Conservation (phyloP, 306 rosid genomes). For the Psophocarpus tetragonolobus region DNA sequence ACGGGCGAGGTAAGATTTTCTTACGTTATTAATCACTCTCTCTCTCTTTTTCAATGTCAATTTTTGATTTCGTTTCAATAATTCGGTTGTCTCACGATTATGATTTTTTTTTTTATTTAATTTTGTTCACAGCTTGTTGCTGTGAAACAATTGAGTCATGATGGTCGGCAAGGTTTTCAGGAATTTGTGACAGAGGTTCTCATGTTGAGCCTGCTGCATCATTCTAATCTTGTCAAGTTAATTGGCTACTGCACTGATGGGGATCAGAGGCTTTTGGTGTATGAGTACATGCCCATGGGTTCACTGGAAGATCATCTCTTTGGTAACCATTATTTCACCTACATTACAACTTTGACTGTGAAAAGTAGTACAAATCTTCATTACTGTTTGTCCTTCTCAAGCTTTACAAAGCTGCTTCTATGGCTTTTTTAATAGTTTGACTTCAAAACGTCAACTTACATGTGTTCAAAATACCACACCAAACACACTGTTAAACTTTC, state of each 20-base stretch:
- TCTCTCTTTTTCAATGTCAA: not conserved
- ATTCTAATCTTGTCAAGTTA: conserved; percentile 84
- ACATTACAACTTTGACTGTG: not conserved
- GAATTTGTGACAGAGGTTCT: conserved; percentile 95
- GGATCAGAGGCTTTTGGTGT: conserved; percentile 88
- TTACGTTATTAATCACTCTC: not conserved
- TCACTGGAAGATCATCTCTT: conserved; percentile 83
- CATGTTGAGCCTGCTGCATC: conserved; percentile 89
- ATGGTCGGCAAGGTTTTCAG: conserved; percentile 88
- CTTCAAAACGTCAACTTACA: not conserved
- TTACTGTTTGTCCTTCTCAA: not conserved
- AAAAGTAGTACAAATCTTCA: not conserved
- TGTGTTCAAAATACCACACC: not conserved
- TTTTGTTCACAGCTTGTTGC: conserved; percentile 72
- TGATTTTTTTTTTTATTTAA: not conserved
- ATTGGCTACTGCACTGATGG: conserved; percentile 97
- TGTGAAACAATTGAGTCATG: conserved; percentile 77
- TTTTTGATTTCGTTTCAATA: not conserved
- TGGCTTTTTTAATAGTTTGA: not conserved
- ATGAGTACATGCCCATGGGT: conserved; percentile 88
- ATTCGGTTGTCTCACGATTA: not conserved
- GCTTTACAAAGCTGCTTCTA: not conserved
- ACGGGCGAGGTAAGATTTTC: conserved; percentile 53
- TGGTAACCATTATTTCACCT: conserved; percentile 43
- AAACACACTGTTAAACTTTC: not conserved